Base-by-base conservation (phyloP, 1,139 yeast species). In the Pichia sp. region DNA sequence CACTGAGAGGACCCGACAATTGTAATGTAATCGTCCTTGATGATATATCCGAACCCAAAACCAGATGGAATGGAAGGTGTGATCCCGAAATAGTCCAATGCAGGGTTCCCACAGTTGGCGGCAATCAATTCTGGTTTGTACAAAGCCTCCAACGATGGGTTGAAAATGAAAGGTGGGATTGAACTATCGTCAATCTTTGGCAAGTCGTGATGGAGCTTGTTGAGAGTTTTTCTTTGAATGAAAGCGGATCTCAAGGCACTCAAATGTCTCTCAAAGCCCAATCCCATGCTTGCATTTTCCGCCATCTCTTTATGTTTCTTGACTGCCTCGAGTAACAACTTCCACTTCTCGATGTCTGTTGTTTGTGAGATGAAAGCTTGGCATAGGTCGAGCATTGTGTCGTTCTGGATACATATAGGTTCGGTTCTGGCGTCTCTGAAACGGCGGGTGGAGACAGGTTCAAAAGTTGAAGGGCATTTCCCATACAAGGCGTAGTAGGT, bases 81-180 rank as follows among this genome's bases (percentile, higher is more conserved):
- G 33, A 87, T 79, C 7, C 93, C 93, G 73, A 87, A 87, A 17
- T 84, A 72, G 49, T 80, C 79, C 60, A 87, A 76, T 0, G 93
- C 90, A 12, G 90, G 87, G 64, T 85, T 87, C 20, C 95, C 95
- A 72, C 95, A 87, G 66, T 87, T 87, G 5, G 79, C 80, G 51
- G 77, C 72, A 55, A 79, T 65, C 16, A 70, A 47, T 57, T 70
- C 73, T 10, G 71, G 67, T 17, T 73, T 67, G 48, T 75, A 70
- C 46, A 81, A 67, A 34, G 54, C 41, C 50, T 68, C 72, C 17
- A 69, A 54, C 2, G 59, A 47, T 1, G 70, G 68, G 51, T 69
- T 70, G 54, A 69, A 69, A 12, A 74, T 59, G 3, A 79, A 75
- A 49, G 78, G 77, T 1, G 81, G 76, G 14, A 67, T 54, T 14